Evolutionary conservation across 768 basidiomycete genomes (phyloP).

Genomic region (Boletus reticuloceps): DNA sequence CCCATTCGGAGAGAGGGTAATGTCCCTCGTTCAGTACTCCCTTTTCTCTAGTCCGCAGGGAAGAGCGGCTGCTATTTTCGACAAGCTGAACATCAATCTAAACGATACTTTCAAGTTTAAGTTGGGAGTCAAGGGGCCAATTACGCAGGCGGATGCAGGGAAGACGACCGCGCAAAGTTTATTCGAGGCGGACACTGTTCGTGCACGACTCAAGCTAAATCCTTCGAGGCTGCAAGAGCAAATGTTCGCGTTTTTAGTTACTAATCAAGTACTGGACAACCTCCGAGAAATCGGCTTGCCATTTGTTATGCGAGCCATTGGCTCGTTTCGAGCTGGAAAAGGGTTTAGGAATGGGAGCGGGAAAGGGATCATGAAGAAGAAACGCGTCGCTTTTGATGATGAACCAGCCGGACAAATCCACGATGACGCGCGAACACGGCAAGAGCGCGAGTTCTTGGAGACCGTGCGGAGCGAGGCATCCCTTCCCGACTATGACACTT

Average conservation of each 20-base stretch:
- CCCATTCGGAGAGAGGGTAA: conserved; percentile 85
- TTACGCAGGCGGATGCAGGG: conserved; percentile 9
- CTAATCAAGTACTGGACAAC: conserved; percentile 79
- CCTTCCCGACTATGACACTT: conserved; percentile 77
- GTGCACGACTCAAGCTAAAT: conserved; percentile 57
- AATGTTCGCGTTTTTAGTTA: conserved; percentile 91
- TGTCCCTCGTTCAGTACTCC: conserved; percentile 47
- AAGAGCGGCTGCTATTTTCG: conserved; percentile 13
- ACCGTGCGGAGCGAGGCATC: conserved; percentile 72
- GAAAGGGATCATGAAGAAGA: conserved; percentile 43
- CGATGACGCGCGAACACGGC: conserved; percentile 38
- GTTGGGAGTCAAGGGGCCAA: conserved; percentile 16
- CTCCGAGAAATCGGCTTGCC: conserved; percentile 82
- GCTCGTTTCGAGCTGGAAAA: conserved; percentile 47
- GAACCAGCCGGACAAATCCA: conserved; percentile 38
- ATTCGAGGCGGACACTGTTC: conserved; percentile 54
- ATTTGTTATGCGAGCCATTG: conserved; percentile 62
- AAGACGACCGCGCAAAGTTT: conserved; percentile 17
- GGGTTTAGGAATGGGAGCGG: conserved; percentile 25
- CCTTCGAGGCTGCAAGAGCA: conserved; percentile 77
- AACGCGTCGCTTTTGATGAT: conserved; percentile 71
- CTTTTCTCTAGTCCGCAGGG: conserved; percentile 24
- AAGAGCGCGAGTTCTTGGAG: conserved; percentile 80
- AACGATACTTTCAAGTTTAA: conserved; percentile 31
- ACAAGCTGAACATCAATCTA: conserved; percentile 22